Evolutionary conservation across 768 basidiomycete genomes (phyloP).

Genomic region (Podaxis carcinomalis): DNA sequence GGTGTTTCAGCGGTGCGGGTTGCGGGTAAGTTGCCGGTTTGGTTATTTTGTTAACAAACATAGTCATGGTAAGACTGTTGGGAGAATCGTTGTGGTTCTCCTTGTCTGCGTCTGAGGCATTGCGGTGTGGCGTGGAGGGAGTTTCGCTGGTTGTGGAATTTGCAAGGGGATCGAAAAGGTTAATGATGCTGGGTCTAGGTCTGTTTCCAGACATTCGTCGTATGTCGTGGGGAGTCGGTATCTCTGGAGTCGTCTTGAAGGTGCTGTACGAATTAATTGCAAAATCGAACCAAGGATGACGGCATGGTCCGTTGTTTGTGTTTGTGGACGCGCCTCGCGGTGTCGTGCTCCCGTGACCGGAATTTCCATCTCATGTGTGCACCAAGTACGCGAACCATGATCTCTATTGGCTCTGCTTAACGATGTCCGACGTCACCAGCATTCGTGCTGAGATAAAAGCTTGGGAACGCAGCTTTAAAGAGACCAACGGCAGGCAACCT

Average conservation of each 20-base stretch:
- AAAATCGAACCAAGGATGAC: constrained; percentile 19
- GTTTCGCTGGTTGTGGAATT: constrained; percentile 13
- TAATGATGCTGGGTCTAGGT: constrained; percentile 43
- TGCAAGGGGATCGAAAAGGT: constrained; percentile 47
- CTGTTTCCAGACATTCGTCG: constrained; percentile 25
- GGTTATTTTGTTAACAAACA: constrained; percentile 32
- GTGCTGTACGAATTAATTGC: not conserved
- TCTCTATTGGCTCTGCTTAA: constrained; percentile 10
- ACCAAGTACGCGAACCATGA: not conserved
- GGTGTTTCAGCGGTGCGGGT: constrained; percentile 29
- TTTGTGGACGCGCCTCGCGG: constrained; percentile 32
- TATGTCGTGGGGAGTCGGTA: constrained; percentile 9
- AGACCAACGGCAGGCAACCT: constrained; percentile 51
- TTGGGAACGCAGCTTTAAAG: constrained; percentile 72
- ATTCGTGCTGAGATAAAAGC: constrained; percentile 69
- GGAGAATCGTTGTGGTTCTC: constrained; percentile 31
- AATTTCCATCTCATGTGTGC: constrained; percentile 12
- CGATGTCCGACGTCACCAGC: constrained; percentile 34
- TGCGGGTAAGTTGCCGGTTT: constrained; percentile 19
- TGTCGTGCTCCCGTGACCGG: constrained; percentile 4
- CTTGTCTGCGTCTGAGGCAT: constrained; percentile 38
- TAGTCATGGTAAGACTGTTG: constrained; percentile 23
- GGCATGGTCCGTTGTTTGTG: constrained; percentile 27
- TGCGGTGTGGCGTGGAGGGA: constrained; percentile 18
- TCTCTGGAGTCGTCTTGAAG: not conserved